A percentile compares a stretch with the other conserved stretches of the same genome.
Evolutionary conservation across 352 stramenopile species (phyloP).

Genomic region (Thalassiosira exigua): DNA sequence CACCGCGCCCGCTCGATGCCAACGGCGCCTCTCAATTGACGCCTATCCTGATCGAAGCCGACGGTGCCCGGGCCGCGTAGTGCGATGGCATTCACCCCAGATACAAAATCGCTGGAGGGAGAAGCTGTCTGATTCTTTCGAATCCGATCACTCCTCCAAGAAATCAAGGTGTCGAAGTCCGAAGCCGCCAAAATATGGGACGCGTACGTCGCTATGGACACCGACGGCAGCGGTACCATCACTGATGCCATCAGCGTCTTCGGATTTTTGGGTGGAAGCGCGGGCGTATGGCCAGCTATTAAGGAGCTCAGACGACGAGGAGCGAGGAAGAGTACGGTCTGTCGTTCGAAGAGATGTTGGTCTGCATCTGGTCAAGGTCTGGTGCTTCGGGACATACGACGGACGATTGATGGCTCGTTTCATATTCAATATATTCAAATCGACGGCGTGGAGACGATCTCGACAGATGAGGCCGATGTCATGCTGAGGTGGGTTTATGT

Average conservation of each 20-base stretch:
- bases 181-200: background rate
- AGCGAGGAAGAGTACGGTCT: background rate
- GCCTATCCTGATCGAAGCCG: no score
- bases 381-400: constrained; percentile 32
- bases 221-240: no score
- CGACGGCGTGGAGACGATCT: background rate
- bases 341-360: constrained; percentile 33
- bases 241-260: no score
- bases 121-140: no score
- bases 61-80: no score
- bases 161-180: background rate
- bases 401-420: constrained; percentile 21
- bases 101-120: no score
- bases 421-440: constrained; percentile 45
- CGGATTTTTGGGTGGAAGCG: no score
- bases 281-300: no score
- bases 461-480: constrained; percentile 12
- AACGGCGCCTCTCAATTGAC: no score
- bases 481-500: constrained; percentile 27
- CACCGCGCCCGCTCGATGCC: no score
- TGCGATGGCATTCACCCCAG: no score
- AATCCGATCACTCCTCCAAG: background rate
- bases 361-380: constrained; percentile 27
- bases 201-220: constrained; percentile 2
- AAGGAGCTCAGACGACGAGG: no score